Base-by-base conservation (phyloP, 805 yeast genomes). In the Lachancea quebecensis region DNA sequence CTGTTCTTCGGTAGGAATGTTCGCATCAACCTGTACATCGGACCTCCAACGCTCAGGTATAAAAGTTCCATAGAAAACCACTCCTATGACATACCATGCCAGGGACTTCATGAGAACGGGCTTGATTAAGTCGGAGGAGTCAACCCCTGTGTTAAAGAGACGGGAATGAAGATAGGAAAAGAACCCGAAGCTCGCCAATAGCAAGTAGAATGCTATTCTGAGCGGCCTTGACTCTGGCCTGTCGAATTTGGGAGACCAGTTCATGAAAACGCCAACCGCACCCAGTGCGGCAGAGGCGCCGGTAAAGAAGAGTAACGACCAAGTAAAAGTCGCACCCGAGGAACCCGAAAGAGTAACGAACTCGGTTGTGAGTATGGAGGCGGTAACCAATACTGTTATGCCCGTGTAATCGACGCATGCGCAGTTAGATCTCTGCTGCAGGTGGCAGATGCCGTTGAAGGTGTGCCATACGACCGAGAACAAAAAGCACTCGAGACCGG, bases 321-420 rank as follows among this genome's bases (percentile, higher is more conserved):
- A 35, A 10, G 47, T 49, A 35, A 50, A 49, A 25, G 49, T 30
- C 2, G 72, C 55, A 49, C 76, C 75, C 7, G 70, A 50, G 14
- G 60, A 38, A 17, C 53, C 52, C 59, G 78, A 81, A 42, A 91
- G 73, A 1, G 90, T 74, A 15, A 86, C 77, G 63, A 86, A 89
- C 64, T 91, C 96, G 0, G 91, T 82, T 3, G 95, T 79, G 38
- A 93, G 69, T 38, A 93, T 84, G 2, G 96, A 85, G 12, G 95
- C 91, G 0, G 96, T 84, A 55, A 91, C 90, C 52, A 93, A 69
- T 11, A 89, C 75, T 0, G 97, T 88, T 53, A 91, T 91, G 2
- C 99, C 99, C 6, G 95, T 83, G 65, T 91, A 91, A 68, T 91
- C 99, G 36, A 90, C 79, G 64, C 99, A 93, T 0, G 96, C 96